These are phyloP conservation scores for Corylus americana DNA, from an alignment of 306 rosid genomes.

Conservation along the genomic window DNA sequence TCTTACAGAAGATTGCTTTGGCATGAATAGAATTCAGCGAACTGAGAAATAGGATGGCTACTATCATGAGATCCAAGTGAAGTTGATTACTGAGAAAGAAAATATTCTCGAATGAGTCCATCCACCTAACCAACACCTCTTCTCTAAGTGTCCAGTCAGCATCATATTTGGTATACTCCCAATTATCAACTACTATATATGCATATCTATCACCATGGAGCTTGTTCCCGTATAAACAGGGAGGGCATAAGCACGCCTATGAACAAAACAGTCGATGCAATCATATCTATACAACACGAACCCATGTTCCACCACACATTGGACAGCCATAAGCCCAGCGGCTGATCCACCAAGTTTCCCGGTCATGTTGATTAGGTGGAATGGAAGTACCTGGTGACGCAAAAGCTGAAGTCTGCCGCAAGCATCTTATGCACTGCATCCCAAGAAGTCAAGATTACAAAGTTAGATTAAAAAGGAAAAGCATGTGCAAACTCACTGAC, in stretches of 20 bases:
- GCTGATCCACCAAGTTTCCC: conserved; percentile 94
- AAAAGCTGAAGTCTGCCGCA: conserved; percentile 94
- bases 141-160: neutral
- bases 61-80: conserved; percentile 1
- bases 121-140: neutral
- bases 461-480: neutral
- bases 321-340: conserved; percentile 98
- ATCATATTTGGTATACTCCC: neutral
- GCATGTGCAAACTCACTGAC: neutral
- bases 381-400: conserved; percentile 59
- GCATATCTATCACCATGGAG: neutral
- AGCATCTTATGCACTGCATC: conserved; percentile 93
- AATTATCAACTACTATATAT: neutral
- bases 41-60: neutral
- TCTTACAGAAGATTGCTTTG: neutral
- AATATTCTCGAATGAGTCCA: neutral
- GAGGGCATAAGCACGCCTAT: neutral
- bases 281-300: conserved; percentile 76
- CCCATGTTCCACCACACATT: conserved; percentile 99
- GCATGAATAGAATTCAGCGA: neutral
- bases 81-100: neutral
- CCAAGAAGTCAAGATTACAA: conserved; percentile 11
- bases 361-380: conserved; percentile 54
- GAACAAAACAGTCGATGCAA: neutral
- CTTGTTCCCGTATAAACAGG: neutral